Conservation (phyloP, 1,284 basidiomycete genomes). For the Sanghuangporus baumii region DNA sequence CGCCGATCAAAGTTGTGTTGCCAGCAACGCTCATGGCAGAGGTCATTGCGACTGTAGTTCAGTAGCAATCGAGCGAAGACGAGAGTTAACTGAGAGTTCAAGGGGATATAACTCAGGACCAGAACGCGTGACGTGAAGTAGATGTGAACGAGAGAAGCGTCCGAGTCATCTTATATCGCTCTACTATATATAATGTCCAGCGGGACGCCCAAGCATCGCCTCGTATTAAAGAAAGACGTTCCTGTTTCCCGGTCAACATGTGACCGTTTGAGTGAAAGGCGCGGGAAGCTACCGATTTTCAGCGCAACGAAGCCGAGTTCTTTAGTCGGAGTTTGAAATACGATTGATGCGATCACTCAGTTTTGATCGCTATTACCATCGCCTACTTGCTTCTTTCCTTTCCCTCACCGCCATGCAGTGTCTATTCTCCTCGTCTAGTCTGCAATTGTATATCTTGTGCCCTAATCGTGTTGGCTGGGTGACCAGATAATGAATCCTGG, state of each 20-base stretch:
- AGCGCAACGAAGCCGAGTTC: too few species aligned
- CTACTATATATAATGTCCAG: background rate
- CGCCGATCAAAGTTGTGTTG: slow-evolving; percentile 9
- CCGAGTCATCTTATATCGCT: background rate
- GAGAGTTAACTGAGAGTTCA: background rate
- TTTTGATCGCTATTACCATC: background rate
- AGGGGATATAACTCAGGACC: background rate
- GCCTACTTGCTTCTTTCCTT: background rate
- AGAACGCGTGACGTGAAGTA: background rate
- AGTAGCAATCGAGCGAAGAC: background rate
- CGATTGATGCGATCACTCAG: background rate
- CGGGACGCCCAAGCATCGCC: background rate
- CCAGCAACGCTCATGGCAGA: slow-evolving; percentile 12
- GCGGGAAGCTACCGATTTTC: too few species aligned
- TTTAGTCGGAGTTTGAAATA: background rate
- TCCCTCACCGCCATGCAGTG: background rate
- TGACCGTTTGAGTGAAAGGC: background rate
- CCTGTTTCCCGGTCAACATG: background rate
- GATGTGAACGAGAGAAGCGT: background rate
- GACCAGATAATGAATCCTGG: too few species aligned
- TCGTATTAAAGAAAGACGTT: background rate
- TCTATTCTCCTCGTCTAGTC: too few species aligned
- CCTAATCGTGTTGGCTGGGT: too few species aligned
- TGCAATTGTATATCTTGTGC: too few species aligned
- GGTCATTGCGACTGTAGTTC: background rate